Evolutionary conservation across 805 yeast genomes (phyloP), one percentile per base, ranked within the genome.

Genomic region (Candida germanica): DNA sequence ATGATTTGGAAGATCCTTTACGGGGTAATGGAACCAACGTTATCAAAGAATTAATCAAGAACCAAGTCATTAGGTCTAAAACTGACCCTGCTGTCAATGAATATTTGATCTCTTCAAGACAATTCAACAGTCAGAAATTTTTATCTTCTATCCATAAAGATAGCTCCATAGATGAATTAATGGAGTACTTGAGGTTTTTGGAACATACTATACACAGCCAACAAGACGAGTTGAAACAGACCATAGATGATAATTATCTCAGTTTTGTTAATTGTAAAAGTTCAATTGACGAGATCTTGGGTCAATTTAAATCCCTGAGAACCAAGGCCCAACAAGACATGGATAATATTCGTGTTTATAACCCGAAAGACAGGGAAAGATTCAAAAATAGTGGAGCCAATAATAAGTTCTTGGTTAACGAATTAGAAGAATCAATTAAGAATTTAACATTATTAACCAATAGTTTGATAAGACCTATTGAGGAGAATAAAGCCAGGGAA

Each of bases 391-490:
- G 21, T 27, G 43, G 33, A 33, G 42, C 45, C 12, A 49, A 54
- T 28, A 59, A 54, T 10, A 37, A 37, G 14, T 35, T 29, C 17
- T 42, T 64, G 1, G 48, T 67, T 21, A 49, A 50, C 18, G 69
- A 59, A 35, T 50, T 67, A 24, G 73, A 67, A 44, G 64, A 58
- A 31, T 51, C 66, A 3, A 51, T 67, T 25, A 64, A 64, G 38
- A 63, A 64, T 42, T 48, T 67, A 31, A 66, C 64, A 35, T 44
- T 61, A 22, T 52, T 66, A 1, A 56, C 70, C 0, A 47, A 66
- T 6, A 47, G 64, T 28, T 58, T 64, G 57, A 64, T 67, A 20
- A 49, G 71, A 29, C 73, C 73, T 5, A 61, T 67, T 10, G 49
- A 56, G 43, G 72, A 67, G 24, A 63, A 63, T 37, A 57, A 59